Conservation (phyloP, 202 grass and related monocot species). For the Carex sylvatica region DNA sequence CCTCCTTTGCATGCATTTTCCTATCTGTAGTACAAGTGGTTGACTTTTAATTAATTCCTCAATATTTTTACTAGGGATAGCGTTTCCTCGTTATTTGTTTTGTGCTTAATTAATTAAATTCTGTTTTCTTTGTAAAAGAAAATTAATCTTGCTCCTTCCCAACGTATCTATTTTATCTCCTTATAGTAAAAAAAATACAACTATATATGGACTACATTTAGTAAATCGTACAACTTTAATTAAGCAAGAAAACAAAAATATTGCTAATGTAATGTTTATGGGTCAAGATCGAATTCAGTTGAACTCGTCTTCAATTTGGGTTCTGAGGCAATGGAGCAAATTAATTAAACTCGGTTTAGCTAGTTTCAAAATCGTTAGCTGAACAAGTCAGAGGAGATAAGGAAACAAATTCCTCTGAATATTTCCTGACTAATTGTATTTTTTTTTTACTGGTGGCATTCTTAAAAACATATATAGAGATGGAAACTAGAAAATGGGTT, state of each 20-base stretch:
- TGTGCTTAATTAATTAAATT: neutral
- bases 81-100: neutral
- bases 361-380: neutral
- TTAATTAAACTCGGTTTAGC: neutral
- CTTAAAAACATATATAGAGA: neutral
- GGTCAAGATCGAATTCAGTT: neutral
- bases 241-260: neutral
- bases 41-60: constrained; percentile 11
- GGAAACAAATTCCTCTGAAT: neutral
- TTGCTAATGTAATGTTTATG: neutral
- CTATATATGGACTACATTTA: neutral
- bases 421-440: neutral
- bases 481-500: neutral
- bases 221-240: neutral
- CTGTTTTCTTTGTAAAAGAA: neutral
- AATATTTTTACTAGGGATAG: neutral
- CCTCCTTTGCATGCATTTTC: neutral
- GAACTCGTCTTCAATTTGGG: neutral
- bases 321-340: too few relatives aligned
- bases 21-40: neutral
- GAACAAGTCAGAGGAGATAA: neutral
- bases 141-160: neutral
- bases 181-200: neutral
- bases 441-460: neutral
- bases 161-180: neutral